Evolutionary conservation across 768 basidiomycete genomes (phyloP).

Genomic region (Boletus rubropictus): DNA sequence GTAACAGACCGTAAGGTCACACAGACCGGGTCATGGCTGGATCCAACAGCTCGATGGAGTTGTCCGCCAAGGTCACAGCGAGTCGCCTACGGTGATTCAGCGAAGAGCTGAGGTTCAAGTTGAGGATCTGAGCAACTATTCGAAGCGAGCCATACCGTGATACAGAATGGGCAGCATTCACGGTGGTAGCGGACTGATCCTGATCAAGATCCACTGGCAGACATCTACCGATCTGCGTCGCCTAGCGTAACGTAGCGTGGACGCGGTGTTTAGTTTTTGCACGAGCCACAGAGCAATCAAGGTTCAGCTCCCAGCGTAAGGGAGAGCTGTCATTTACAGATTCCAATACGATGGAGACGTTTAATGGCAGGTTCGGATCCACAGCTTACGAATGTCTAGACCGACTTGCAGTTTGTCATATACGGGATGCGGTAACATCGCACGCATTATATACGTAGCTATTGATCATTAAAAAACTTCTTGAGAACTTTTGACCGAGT

Average conservation of each 20-base stretch:
- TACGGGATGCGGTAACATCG: conserved; percentile 12
- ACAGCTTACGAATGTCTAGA: background rate
- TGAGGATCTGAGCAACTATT: background rate
- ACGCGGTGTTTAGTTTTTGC: conserved; percentile 3
- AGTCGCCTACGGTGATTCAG: background rate
- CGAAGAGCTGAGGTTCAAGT: background rate
- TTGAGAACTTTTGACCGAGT: conserved; percentile 17
- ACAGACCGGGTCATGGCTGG: background rate
- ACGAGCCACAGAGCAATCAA: background rate
- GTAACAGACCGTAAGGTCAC: conserved; percentile 18
- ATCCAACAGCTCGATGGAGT: background rate
- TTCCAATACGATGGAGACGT: conserved; percentile 5
- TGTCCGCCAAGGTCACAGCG: background rate
- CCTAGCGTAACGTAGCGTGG: conserved; percentile 16
- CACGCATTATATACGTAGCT: conserved; percentile 16
- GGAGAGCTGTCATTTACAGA: background rate
- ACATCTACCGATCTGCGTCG: background rate
- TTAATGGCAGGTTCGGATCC: background rate
- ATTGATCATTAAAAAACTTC: conserved; percentile 17
- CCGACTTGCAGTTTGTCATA: conserved; percentile 6
- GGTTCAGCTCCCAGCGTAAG: background rate
- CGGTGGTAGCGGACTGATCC: conserved; percentile 6
- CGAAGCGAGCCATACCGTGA: conserved; percentile 1
- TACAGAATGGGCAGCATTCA: background rate
- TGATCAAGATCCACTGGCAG: conserved; percentile 14